These are phyloP conservation scores for Tricholoma sp. DNA, from an alignment of 768 basidiomycete species.

Conservation along the genomic window DNA sequence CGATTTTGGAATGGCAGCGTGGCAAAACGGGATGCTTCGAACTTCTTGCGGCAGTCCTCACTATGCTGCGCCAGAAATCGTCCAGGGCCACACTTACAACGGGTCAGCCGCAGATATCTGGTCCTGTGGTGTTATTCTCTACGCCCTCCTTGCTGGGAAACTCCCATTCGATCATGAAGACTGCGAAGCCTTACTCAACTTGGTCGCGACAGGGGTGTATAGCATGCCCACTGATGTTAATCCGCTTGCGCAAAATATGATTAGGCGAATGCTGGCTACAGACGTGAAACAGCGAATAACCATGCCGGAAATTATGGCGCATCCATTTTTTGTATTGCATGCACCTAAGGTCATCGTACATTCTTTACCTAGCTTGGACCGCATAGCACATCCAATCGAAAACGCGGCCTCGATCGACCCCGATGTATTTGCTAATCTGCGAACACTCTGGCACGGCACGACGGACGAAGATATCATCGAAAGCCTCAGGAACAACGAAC, in stretches of 20 bases:
- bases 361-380: constrained; percentile 55
- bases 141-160: constrained; percentile 77
- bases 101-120: constrained; percentile 91
- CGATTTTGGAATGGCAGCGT: constrained; percentile 97
- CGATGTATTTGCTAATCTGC: constrained; percentile 86
- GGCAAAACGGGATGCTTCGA: constrained; percentile 64
- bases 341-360: constrained; percentile 37
- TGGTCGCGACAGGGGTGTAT: constrained; percentile 70
- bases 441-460: constrained; percentile 86
- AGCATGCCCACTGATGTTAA: constrained; percentile 72
- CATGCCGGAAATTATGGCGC: constrained; percentile 71
- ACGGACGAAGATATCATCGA: constrained; percentile 69
- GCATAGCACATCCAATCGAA: constrained; percentile 65
- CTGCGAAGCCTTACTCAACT: constrained; percentile 67
- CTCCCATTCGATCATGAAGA: constrained; percentile 96
- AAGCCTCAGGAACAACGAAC: constrained; percentile 57
- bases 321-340: constrained; percentile 71
- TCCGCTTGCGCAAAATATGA: constrained; percentile 66
- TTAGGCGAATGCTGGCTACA: constrained; percentile 74
- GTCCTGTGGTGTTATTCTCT: constrained; percentile 94
- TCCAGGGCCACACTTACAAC: constrained; percentile 77
- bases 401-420: constrained; percentile 67
- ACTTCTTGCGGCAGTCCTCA: constrained; percentile 95
- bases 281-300: constrained; percentile 74
- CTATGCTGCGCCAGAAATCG: constrained; percentile 91